Percentiles rank a stretch among this genome's conserved stretches.
phyloP scores from a whole-genome alignment of 768 basidiomycete genomes.

The Lepiota brunneoincarnata region DNA sequence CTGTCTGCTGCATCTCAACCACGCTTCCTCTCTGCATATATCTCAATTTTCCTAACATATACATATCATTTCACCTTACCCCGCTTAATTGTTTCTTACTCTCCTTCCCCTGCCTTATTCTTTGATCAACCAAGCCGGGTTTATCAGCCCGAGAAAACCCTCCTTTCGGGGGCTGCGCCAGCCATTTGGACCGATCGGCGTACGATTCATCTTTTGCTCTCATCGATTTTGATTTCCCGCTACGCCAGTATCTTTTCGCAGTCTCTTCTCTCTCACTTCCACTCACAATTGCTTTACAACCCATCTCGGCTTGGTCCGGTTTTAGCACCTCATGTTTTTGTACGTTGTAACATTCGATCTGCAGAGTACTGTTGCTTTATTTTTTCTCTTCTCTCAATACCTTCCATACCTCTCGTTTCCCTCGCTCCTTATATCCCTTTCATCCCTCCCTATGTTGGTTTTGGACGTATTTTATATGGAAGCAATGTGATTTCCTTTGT shows the following conservation, averaged over 20 bases:
- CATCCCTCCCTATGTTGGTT: not conserved
- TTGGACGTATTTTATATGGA: slow-evolving; percentile 2
- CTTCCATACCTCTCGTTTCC: not conserved
- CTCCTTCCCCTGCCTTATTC: not conserved
- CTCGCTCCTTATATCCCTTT: not conserved
- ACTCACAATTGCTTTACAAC: not conserved
- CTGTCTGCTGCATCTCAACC: no score
- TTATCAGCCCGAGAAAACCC: not conserved
- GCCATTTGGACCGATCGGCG: no score
- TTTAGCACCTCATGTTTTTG: not conserved
- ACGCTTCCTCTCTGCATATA: not conserved
- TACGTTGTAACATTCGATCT: not conserved
- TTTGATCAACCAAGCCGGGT: not conserved
- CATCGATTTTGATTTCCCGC: no score
- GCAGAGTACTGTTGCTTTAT: not conserved
- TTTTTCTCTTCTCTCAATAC: not conserved
- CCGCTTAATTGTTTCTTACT: not conserved
- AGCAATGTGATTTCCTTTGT: slow-evolving; percentile 3
- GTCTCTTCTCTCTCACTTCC: not conserved
- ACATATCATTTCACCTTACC: not conserved
- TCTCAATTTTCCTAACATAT: not conserved
- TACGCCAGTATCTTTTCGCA: no score
- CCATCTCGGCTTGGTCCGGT: not conserved
- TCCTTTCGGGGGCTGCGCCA: no score
- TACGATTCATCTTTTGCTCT: no score